A percentile compares a stretch with the other conserved stretches of the same genome.
Evolutionary conservation across 1,139 yeast species (phyloP).

Genomic region (Pichia sp.): DNA sequence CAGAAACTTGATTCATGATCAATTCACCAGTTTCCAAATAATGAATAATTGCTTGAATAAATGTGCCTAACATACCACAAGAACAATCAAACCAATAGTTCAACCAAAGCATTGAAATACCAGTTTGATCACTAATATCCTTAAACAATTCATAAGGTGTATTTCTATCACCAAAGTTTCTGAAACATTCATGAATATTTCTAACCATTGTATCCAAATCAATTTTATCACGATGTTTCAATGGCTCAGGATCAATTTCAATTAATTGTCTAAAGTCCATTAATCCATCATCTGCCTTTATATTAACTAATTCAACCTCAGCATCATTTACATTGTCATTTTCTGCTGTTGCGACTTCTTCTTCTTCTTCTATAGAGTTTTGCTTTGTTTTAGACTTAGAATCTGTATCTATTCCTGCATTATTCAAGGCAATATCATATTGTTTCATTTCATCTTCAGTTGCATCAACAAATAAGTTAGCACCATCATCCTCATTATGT

Average conservation of each 20-base stretch:
- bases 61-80: slow-evolving; percentile 43
- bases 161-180: slow-evolving; percentile 36
- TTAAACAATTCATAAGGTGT: slow-evolving; percentile 36
- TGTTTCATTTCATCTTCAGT: slow-evolving; percentile 28
- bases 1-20: slow-evolving; percentile 39
- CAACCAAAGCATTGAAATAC: slow-evolving; percentile 41
- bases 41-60: slow-evolving; percentile 39
- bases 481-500: slow-evolving; percentile 14
- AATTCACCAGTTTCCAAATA: slow-evolving; percentile 39
- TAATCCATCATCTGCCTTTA: slow-evolving; percentile 16
- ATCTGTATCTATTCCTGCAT: slow-evolving; percentile 1
- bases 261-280: slow-evolving; percentile 17
- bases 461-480: slow-evolving; percentile 27
- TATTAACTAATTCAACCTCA: slow-evolving; percentile 10
- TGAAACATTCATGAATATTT: slow-evolving; percentile 36
- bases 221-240: slow-evolving; percentile 21
- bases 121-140: slow-evolving; percentile 38
- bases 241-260: slow-evolving; percentile 27
- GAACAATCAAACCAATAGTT: slow-evolving; percentile 42
- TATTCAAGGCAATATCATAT: slow-evolving; percentile 9
- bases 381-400: background rate
- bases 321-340: background rate
- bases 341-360: background rate
- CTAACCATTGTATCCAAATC: slow-evolving; percentile 27
- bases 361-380: background rate